These are phyloP conservation scores for Corrigiola litoralis DNA, from an alignment of 179 eudicot genomes.

Conservation along the genomic window DNA sequence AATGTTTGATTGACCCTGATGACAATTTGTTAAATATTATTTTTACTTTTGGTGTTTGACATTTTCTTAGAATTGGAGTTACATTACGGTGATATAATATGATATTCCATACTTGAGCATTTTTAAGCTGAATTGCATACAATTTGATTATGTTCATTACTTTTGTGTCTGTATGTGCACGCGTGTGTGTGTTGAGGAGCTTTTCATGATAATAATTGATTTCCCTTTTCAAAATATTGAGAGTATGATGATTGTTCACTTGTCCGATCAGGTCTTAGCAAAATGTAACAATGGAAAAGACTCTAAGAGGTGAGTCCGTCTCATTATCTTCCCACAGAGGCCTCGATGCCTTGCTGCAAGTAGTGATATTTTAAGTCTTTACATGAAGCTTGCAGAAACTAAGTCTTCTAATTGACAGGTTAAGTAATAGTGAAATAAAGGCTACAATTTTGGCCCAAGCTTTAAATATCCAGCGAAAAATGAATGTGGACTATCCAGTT, in stretches of 20 bases:
- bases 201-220: neutral
- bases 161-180: no score
- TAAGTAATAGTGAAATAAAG: conserved; percentile 10
- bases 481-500: conserved; percentile 34
- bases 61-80: no score
- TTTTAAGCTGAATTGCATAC: no score
- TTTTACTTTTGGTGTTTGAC: no score
- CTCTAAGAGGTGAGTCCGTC: neutral
- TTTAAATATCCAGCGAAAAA: conserved; percentile 22
- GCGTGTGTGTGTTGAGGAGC: neutral
- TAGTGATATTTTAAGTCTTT: neutral
- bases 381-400: no score
- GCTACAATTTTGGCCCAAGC: conserved; percentile 37
- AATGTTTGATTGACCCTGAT: no score
- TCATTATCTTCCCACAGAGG: neutral
- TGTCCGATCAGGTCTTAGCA: conserved; percentile 7
- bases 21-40: no score
- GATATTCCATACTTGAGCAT: no score
- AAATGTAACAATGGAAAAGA: neutral
- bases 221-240: no score
- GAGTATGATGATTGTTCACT: conserved; percentile 1
- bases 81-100: no score
- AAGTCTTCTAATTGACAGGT: conserved; percentile 4
- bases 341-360: neutral
- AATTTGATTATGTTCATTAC: no score